Base-by-base conservation (phyloP, 2,329 filamentous ascomycete genomes). In the Laburnicola sp. region DNA sequence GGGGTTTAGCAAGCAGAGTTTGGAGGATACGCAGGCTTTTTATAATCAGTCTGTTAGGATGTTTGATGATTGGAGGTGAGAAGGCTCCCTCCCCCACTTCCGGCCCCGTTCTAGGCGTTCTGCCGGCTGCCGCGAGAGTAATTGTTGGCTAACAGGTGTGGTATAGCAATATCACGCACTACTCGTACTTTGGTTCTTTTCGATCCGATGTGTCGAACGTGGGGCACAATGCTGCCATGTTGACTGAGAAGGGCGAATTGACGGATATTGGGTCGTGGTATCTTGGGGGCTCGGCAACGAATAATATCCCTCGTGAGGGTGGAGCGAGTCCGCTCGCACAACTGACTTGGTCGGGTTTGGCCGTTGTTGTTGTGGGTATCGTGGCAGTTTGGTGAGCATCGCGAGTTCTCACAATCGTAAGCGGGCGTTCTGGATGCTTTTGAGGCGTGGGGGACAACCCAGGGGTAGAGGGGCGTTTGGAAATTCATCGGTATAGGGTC, bases 251-350 rank as follows among this genome's bases (percentile, higher is more conserved):
- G 11, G 89, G 89, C 36, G 65, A 83, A 53, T 74, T 94, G 56
- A 92, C 89, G 1, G 84, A 90, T 59, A 87, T 93, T 57, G 89
- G 89, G 0, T 80, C 82, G 2, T 88, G 86, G 86, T 94, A 93
- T 69, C 71, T 94, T n/a, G 84, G 89, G 55, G 65, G 79, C 45
- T 34, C 56, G 26, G 69, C 68, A 6, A 74, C 70, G 9, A 71
- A 71, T 9, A 70, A 72, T 44, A 53, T 71, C 28, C 73, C 74
- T 2, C 36, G 43, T 11, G 21, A 21, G 25, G 25, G 42, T 9
- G 43, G n/a, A 16, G 3, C 16, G n/a, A n/a, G n/a, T n/a, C n/a
- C n/a, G n/a, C n/a, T n/a, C n/a, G n/a, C n/a, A n/a, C n/a, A n/a
- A n/a, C n/a, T n/a, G n/a, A n/a, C n/a, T n/a, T n/a, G n/a, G n/a